Evolutionary conservation across 805 yeast species (phyloP).

Genomic region (Phaffomyces thermotolerans): DNA sequence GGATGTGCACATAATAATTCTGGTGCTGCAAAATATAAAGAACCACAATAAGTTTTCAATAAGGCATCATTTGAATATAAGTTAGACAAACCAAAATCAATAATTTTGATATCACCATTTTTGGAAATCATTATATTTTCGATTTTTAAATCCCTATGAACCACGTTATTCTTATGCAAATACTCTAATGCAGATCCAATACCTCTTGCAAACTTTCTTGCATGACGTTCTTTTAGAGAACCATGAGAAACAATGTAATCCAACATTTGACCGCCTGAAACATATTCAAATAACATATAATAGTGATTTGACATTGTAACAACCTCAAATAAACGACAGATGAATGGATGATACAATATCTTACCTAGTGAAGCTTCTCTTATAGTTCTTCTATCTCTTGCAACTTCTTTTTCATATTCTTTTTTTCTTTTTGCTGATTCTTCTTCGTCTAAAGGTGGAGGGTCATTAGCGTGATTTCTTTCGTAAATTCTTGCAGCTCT

Average conservation of each 20-base stretch:
- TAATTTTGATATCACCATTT: conserved; percentile 88
- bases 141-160: conserved; percentile 93
- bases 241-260: conserved; percentile 98
- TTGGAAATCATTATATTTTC: conserved; percentile 94
- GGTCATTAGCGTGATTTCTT: conserved; percentile 61
- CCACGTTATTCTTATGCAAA: conserved; percentile 89
- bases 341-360: conserved; percentile 83
- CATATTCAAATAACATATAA: conserved; percentile 94
- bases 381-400: conserved; percentile 85
- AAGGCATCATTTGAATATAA: conserved; percentile 63
- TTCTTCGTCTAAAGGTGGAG: conserved; percentile 53
- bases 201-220: conserved; percentile 90
- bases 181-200: conserved; percentile 91
- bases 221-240: conserved; percentile 85
- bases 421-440: conserved; percentile 56
- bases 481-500: conserved; percentile 76
- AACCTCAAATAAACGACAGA: conserved; percentile 87
- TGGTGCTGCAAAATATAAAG: conserved; percentile 97
- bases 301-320: conserved; percentile 95
- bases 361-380: conserved; percentile 94
- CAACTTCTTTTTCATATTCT: conserved; percentile 74
- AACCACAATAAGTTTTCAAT: conserved; percentile 93
- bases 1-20: conserved; percentile 90
- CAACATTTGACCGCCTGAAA: conserved; percentile 94
- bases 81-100: conserved; percentile 94